phyloP scores from a whole-genome alignment of 805 yeast species.

The Yarrowia deformans region DNA sequence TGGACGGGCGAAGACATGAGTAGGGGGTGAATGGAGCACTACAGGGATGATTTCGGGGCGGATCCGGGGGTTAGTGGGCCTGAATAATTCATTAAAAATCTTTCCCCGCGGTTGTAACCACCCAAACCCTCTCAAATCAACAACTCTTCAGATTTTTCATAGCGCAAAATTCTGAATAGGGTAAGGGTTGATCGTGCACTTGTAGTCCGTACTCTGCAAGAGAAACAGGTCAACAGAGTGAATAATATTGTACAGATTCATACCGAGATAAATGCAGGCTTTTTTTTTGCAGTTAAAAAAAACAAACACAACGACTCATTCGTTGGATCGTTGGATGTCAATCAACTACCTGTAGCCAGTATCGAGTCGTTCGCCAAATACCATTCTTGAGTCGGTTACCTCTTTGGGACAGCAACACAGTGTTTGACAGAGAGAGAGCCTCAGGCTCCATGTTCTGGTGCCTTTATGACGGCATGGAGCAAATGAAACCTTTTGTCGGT shows the following conservation, averaged over 20 bases:
- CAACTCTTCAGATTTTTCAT: not conserved
- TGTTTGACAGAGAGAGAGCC: not conserved
- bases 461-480: not conserved
- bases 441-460: not conserved
- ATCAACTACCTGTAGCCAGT: too few species aligned
- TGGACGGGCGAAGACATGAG: too few species aligned
- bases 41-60: not conserved
- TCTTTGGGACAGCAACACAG: slow-evolving; percentile 20
- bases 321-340: too few species aligned
- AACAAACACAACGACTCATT: too few species aligned
- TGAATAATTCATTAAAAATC: too few species aligned
- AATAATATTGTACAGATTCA: not conserved
- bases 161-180: not conserved
- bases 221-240: slow-evolving; percentile 1
- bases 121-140: not conserved
- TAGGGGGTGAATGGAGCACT: too few species aligned
- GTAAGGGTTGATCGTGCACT: not conserved
- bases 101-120: too few species aligned
- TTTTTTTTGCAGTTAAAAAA: too few species aligned
- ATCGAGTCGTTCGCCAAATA: too few species aligned
- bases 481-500: not conserved
- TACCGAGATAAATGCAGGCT: not conserved
- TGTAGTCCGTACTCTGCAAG: not conserved
- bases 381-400: slow-evolving; percentile 2
- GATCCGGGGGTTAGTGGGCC: not conserved